phyloP scores from a whole-genome alignment of 2,329 filamentous ascomycete genomes.

The Lecanicillium sp. region DNA sequence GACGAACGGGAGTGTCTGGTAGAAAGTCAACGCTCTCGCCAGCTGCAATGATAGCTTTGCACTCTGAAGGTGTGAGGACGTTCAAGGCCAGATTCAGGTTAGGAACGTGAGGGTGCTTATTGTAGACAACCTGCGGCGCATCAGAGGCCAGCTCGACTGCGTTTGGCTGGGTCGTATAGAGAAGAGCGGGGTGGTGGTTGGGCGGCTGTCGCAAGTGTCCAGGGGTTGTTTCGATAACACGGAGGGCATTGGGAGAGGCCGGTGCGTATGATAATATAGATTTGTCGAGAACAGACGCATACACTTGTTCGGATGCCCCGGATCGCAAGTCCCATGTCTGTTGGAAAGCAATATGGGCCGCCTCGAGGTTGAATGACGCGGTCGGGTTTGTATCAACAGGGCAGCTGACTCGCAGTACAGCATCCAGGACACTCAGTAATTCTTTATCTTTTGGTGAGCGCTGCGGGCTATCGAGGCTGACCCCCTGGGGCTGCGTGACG shows the following conservation, averaged over 20 bases:
- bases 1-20: slow-evolving; percentile 58
- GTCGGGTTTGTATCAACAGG: slow-evolving; percentile 44
- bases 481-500: slow-evolving; percentile 44
- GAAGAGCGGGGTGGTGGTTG: slow-evolving; percentile 57
- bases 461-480: slow-evolving; percentile 19
- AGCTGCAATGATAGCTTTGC: slow-evolving; percentile 56
- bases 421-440: slow-evolving; percentile 53
- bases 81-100: slow-evolving; percentile 51
- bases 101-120: slow-evolving; percentile 54
- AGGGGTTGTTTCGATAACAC: slow-evolving; percentile 52
- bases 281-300: slow-evolving; percentile 50
- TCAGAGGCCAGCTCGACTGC: slow-evolving; percentile 41
- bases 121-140: slow-evolving; percentile 39
- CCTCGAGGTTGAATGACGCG: slow-evolving; percentile 17
- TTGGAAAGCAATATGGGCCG: slow-evolving; percentile 47
- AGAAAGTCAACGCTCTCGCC: slow-evolving; percentile 58
- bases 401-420: slow-evolving; percentile 54
- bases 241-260: slow-evolving; percentile 32
- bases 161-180: slow-evolving; percentile 53
- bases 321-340: slow-evolving; percentile 51
- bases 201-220: slow-evolving; percentile 56
- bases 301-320: slow-evolving; percentile 34
- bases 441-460: slow-evolving; percentile 42
- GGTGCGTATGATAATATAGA: slow-evolving; percentile 39
- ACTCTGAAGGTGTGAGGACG: slow-evolving; percentile 53